phyloP scores from a whole-genome alignment of 2,329 filamentous ascomycete species.

The Bipolaris cookei region DNA sequence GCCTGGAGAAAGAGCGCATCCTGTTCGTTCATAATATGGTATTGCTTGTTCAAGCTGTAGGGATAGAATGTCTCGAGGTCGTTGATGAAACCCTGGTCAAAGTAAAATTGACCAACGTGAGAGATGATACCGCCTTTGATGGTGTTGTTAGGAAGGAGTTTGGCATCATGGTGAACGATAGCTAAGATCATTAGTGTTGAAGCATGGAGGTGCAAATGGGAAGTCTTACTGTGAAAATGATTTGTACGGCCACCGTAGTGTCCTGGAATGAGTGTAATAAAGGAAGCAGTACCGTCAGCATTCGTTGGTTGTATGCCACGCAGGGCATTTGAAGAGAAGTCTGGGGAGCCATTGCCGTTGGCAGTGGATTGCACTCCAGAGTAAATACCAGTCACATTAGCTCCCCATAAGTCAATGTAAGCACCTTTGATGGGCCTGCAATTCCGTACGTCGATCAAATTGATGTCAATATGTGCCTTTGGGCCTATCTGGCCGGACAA shows the following conservation, averaged over 20 bases:
- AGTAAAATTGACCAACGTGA: slow-evolving; percentile 70
- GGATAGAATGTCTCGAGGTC: slow-evolving; percentile 58
- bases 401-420: slow-evolving; percentile 60
- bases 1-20: slow-evolving; percentile 58
- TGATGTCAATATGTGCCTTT: slow-evolving; percentile 59
- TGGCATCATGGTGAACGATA: slow-evolving; percentile 48
- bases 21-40: slow-evolving; percentile 58
- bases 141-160: slow-evolving; percentile 58
- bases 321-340: slow-evolving; percentile 49
- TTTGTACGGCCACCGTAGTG: slow-evolving; percentile 47
- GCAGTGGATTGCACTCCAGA: slow-evolving; percentile 53
- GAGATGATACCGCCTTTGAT: slow-evolving; percentile 59
- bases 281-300: slow-evolving; percentile 56
- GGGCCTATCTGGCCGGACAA: slow-evolving; percentile 58
- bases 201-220: background rate
- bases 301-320: slow-evolving; percentile 58
- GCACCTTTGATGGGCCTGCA: slow-evolving; percentile 59
- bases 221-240: slow-evolving; percentile 41
- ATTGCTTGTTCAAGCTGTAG: slow-evolving; percentile 53
- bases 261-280: slow-evolving; percentile 57
- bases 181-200: slow-evolving; percentile 21
- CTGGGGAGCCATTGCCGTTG: slow-evolving; percentile 42
- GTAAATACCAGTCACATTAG: slow-evolving; percentile 52
- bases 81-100: slow-evolving; percentile 64
- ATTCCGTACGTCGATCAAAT: slow-evolving; percentile 60